Conservation (phyloP, 1,139 yeast species). For the Saccharomyces uvarum region DNA sequence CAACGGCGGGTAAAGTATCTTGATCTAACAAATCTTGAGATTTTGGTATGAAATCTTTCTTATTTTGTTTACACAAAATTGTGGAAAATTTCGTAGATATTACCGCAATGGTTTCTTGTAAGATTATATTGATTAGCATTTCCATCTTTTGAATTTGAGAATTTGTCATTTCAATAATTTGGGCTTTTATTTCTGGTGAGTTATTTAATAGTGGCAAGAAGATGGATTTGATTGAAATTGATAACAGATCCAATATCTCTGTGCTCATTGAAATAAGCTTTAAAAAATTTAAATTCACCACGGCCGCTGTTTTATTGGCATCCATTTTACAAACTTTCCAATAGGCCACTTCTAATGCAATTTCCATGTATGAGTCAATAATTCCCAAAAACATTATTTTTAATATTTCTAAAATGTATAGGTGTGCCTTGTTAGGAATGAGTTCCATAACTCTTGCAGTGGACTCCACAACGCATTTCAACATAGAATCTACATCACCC, state of each 20-base stretch:
- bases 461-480: constrained; percentile 71
- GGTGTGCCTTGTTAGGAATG: constrained; percentile 55
- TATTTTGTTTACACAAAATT: constrained; percentile 54
- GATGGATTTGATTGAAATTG: constrained; percentile 64
- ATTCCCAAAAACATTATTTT: constrained; percentile 62
- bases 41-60: constrained; percentile 50
- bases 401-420: constrained; percentile 57
- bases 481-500: constrained; percentile 50
- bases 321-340: constrained; percentile 36
- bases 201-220: constrained; percentile 66
- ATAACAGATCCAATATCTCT: constrained; percentile 57
- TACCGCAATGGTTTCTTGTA: constrained; percentile 50
- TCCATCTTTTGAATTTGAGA: constrained; percentile 63
- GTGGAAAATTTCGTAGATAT: constrained; percentile 42
- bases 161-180: constrained; percentile 60
- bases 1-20: constrained; percentile 64
- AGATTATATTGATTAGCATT: constrained; percentile 56
- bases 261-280: constrained; percentile 49
- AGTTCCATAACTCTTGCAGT: constrained; percentile 73
- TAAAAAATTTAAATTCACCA: constrained; percentile 38
- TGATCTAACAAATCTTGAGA: constrained; percentile 47
- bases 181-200: constrained; percentile 51
- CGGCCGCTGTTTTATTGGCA: constrained; percentile 33
- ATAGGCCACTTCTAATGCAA: constrained; percentile 67
- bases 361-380: constrained; percentile 67